Conservation (phyloP, 305 asterid species). For the Ruellia speciosa region DNA sequence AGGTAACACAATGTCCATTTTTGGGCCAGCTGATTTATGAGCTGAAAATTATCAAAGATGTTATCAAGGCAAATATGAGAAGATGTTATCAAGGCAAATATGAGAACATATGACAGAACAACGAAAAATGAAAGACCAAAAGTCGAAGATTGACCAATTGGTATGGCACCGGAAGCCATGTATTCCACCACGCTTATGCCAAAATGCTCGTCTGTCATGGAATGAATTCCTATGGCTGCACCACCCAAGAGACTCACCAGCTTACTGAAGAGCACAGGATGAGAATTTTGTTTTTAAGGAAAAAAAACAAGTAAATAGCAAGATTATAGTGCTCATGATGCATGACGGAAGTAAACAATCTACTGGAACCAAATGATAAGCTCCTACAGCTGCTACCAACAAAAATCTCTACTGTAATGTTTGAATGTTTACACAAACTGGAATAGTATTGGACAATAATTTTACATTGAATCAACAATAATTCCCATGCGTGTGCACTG, state of each 20-base stretch:
- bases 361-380: too few species aligned
- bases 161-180: conserved; percentile 91
- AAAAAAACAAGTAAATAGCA: conserved; percentile 3
- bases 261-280: conserved; percentile 40
- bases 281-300: too few species aligned
- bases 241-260: conserved; percentile 75
- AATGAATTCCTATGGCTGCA: conserved; percentile 73
- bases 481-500: too few species aligned
- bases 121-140: conserved; percentile 2
- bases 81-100: neutral
- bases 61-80: neutral
- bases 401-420: too few species aligned
- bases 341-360: neutral
- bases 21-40: conserved; percentile 88
- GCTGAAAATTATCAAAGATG: conserved; percentile 35
- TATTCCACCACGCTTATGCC: conserved; percentile 91
- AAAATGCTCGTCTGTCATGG: conserved; percentile 93
- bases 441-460: too few species aligned
- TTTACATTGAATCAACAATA: too few species aligned
- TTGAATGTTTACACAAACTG: too few species aligned
- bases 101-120: neutral
- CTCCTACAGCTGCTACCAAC: too few species aligned
- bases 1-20: conserved; percentile 72
- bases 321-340: neutral
- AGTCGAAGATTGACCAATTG: conserved; percentile 52